Percentiles rank a stretch among this genome's conserved stretches.
phyloP scores from a whole-genome alignment of 768 basidiomycete species.

The Boletus rubescentipes region DNA sequence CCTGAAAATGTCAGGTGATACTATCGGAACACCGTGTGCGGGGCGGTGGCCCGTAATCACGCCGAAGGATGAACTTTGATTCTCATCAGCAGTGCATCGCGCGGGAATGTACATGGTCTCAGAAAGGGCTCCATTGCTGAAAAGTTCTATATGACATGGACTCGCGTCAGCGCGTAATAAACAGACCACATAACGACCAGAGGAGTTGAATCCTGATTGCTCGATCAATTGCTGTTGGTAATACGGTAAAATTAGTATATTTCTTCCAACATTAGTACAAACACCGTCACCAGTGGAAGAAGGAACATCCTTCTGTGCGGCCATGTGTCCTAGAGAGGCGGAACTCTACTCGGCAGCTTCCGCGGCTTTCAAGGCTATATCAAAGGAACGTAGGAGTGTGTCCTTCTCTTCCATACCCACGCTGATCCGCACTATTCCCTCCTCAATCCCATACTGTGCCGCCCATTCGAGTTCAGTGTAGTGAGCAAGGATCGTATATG shows the following conservation, averaged over 20 bases:
- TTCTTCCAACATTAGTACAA: not conserved
- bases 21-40: not conserved
- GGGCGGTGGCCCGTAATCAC: not conserved
- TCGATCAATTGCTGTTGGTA: not conserved
- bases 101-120: not conserved
- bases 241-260: not conserved
- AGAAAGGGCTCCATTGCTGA: not conserved
- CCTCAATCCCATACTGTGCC: conserved; percentile 79
- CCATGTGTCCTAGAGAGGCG: not conserved
- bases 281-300: not conserved
- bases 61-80: not conserved
- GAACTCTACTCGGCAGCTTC: conserved; percentile 39
- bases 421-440: conserved; percentile 80
- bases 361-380: conserved; percentile 68
- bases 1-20: not conserved
- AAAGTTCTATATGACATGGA: not conserved
- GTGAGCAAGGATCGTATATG: conserved; percentile 92
- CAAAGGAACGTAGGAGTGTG: conserved; percentile 57
- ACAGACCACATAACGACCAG: not conserved
- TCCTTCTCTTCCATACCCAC: conserved; percentile 84
- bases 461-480: conserved; percentile 92
- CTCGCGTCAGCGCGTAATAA: not conserved
- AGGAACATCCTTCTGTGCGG: not conserved
- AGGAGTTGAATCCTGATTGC: conserved; percentile 4
- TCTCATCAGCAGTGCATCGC: not conserved